phyloP scores from a whole-genome alignment of 345 rosid genomes.

The Adansonia digitata region DNA sequence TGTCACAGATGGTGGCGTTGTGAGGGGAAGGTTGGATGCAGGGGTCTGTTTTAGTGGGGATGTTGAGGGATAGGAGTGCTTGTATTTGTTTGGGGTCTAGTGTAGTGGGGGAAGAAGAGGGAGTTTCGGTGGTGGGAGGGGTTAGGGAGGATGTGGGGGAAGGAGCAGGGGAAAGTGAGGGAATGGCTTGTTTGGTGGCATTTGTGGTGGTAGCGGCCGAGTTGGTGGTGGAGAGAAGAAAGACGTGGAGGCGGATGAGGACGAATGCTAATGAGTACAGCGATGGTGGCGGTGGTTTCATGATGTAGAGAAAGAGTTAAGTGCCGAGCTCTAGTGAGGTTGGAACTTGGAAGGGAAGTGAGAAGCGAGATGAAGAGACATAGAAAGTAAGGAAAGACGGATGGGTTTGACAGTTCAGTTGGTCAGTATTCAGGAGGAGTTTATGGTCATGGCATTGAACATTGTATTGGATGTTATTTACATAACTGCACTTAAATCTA shows the following conservation, averaged over 20 bases:
- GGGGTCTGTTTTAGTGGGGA: slow-evolving; percentile 65
- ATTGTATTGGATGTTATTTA: too few species aligned
- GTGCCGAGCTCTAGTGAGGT: background rate
- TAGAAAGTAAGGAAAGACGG: too few species aligned
- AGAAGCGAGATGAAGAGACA: background rate
- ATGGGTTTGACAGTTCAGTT: too few species aligned
- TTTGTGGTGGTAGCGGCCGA: slow-evolving; percentile 13
- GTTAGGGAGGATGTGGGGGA: slow-evolving; percentile 28
- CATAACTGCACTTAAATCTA: too few species aligned
- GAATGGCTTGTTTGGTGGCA: slow-evolving; percentile 13
- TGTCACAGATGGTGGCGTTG: slow-evolving; percentile 52
- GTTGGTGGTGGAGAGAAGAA: slow-evolving; percentile 23
- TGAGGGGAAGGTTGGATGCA: slow-evolving; percentile 44
- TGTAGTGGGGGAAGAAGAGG: slow-evolving; percentile 38
- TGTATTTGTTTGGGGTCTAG: slow-evolving; percentile 73
- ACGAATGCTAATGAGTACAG: slow-evolving; percentile 5
- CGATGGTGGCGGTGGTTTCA: slow-evolving; percentile 35
- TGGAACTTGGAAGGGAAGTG: slow-evolving; percentile 16
- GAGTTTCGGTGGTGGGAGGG: slow-evolving; percentile 19
- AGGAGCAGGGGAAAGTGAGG: slow-evolving; percentile 15
- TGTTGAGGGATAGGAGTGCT: slow-evolving; percentile 69
- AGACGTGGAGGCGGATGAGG: slow-evolving; percentile 22
- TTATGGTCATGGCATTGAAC: slow-evolving; percentile 9
- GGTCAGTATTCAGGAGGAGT: background rate
- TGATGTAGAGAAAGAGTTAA: slow-evolving; percentile 27